Base-by-base conservation (phyloP, 306 rosid species). In the Lithocarpus polystachyus region DNA sequence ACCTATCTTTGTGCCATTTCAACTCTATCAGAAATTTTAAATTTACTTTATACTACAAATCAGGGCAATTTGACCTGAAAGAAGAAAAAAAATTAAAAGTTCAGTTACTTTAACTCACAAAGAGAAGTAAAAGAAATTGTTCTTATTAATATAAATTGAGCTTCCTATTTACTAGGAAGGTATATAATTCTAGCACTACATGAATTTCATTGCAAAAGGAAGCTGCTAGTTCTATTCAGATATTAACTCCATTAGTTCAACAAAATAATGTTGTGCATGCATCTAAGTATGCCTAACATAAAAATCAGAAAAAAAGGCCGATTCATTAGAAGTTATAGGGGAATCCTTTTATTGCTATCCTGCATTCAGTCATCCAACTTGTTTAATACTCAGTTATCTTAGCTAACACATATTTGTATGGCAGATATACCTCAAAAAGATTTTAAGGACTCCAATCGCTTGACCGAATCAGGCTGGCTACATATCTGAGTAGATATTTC, bases 381-480 rank as follows among this genome's bases (percentile, higher is more conserved):
- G 73, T 67, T 35, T 57, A 54, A 81, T 33, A 81, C 33, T 59
- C 40, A 64, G 31, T 17, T 71, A 17, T 64, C 70, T 72, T 33
- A 72, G 26, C 19, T 51, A 52, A 65, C 68, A 57, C 75, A 82
- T 56, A 72, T 59, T 8, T 33, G 54, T n/a, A 75, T 56, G 23
- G 55, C 37, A 81, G 76, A 68, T 26, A 71, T 84, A 95, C 99
- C 99, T 91, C 98, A 64, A 95, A 93, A 86, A 93, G 97, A 84
- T 89, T 90, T 10, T 90, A 91, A 68, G 96, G 55, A 81, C 89
- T 90, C 96, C 97, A 80, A 95, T 79, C 98, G 92, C 91, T 93
- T 95, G 79, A 95, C 99, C 87, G 89, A 82, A 73, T 98, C 99
- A 84, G 99, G 96, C 82, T 95, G 97, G 76, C 98, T 88, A 93